Conservation (phyloP, 2,329 filamentous ascomycete genomes). For the Phaeosphaeria sp. region DNA sequence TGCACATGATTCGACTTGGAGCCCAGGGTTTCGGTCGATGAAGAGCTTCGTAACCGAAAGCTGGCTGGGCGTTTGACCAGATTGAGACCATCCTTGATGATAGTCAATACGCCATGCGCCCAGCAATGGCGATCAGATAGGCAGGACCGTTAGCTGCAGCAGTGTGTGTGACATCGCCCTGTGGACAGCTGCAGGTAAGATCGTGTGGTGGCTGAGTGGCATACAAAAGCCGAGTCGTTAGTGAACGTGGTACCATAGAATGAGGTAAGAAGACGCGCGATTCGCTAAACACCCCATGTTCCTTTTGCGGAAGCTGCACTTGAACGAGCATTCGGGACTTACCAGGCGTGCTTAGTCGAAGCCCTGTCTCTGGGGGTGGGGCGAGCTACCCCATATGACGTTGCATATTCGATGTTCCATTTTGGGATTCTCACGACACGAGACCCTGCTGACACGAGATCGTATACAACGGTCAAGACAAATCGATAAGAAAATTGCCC, state of each 20-base stretch:
- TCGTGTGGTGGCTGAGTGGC: background rate
- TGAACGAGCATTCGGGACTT: background rate
- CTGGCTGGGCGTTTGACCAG: background rate
- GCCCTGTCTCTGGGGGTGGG: background rate
- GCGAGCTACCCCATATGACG: background rate
- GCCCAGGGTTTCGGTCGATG: background rate
- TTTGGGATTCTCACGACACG: background rate
- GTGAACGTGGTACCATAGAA: background rate
- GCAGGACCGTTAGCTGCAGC: background rate
- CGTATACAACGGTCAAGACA: background rate
- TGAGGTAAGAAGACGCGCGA: background rate
- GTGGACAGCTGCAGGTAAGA: background rate
- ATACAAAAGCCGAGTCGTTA: background rate
- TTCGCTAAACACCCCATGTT: background rate
- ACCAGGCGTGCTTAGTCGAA: background rate
- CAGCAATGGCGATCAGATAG: background rate
- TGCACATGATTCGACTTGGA: background rate
- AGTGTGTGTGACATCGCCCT: background rate
- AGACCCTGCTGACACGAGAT: background rate
- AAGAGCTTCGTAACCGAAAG: background rate
- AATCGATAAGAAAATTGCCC: background rate
- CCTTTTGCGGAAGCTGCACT: background rate
- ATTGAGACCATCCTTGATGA: background rate
- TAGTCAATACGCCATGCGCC: background rate
- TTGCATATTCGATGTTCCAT: background rate